phyloP scores from a whole-genome alignment of 176 grass and related monocot genomes.

The Saccharum officinarum region DNA sequence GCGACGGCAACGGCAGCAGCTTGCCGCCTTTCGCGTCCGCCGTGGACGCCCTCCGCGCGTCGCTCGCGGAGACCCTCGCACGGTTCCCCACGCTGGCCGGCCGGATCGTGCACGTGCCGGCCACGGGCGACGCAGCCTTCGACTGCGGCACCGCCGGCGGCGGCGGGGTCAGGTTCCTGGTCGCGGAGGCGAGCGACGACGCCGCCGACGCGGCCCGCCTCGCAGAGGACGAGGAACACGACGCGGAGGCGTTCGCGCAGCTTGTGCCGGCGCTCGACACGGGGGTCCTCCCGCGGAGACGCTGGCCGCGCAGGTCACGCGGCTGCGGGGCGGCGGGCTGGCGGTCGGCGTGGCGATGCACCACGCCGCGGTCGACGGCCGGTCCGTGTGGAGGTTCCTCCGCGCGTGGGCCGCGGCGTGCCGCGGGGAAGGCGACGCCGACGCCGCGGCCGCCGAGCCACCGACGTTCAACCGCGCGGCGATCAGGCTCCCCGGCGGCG shows the following conservation, averaged over 20 bases:
- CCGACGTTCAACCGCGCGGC: constrained; percentile 17
- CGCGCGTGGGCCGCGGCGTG: constrained; percentile 13
- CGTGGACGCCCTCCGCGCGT: constrained; percentile 28
- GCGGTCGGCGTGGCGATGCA: constrained; percentile 37
- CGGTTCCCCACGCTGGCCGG: constrained; percentile 33
- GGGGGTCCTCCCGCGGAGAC: constrained; percentile 33
- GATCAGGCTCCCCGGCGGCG: constrained; percentile 11
- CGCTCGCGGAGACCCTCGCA: constrained; percentile 5
- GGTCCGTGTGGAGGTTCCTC: constrained; percentile 28
- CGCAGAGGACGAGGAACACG: constrained; percentile 2
- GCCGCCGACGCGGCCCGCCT: not conserved
- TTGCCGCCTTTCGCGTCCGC: constrained; percentile 30
- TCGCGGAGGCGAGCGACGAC: constrained; percentile 23
- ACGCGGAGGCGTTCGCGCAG: not conserved
- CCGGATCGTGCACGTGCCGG: not conserved
- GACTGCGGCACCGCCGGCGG: constrained; percentile 30
- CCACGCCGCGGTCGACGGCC: constrained; percentile 30
- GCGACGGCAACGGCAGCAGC: not conserved
- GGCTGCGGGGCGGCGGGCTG: not conserved
- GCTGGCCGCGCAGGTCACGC: constrained; percentile 43
- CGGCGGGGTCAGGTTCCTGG: constrained; percentile 28
- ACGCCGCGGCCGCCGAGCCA: not conserved
- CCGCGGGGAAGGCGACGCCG: not conserved
- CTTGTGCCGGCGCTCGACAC: constrained; percentile 44
- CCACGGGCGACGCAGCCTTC: constrained; percentile 24